These are phyloP conservation scores for Wickerhamomyces alni DNA, from an alignment of 805 yeast species.

Conservation along the genomic window DNA sequence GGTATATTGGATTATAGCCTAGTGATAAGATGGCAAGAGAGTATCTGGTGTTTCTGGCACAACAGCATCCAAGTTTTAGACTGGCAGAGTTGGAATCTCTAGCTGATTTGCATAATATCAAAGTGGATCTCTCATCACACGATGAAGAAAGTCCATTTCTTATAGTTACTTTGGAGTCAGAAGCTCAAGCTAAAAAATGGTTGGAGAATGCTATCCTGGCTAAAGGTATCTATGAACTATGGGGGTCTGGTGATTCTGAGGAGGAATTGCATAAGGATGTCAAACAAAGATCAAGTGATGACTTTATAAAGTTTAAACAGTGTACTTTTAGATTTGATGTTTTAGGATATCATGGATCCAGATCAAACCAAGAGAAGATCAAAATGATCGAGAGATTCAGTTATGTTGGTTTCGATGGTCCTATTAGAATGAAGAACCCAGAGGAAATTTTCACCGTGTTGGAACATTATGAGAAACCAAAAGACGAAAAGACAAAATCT, in stretches of 20 bases:
- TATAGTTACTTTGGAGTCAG: conserved; percentile 58
- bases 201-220: conserved; percentile 64
- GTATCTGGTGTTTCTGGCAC: conserved; percentile 81
- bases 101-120: conserved; percentile 56
- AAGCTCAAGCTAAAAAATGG: conserved; percentile 58
- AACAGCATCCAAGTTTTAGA: conserved; percentile 73
- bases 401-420: conserved; percentile 70
- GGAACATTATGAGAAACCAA: conserved; percentile 61
- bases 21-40: conserved; percentile 37
- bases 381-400: conserved; percentile 64
- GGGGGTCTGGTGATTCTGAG: conserved; percentile 63
- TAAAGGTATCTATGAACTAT: conserved; percentile 74
- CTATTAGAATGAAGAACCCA: conserved; percentile 72
- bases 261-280: conserved; percentile 51
- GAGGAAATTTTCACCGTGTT: conserved; percentile 64
- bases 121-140: conserved; percentile 55
- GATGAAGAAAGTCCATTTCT: conserved; percentile 63
- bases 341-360: conserved; percentile 69
- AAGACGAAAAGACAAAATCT: conserved; percentile 33
- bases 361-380: conserved; percentile 43
- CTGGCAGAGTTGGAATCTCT: conserved; percentile 78
- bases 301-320: conserved; percentile 28
- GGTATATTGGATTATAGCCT: no score
- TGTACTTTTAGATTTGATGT: conserved; percentile 76
- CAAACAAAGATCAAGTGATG: conserved; percentile 22